phyloP scores from a whole-genome alignment of 139 green algal species.

The Dunaliella primolecta region DNA sequence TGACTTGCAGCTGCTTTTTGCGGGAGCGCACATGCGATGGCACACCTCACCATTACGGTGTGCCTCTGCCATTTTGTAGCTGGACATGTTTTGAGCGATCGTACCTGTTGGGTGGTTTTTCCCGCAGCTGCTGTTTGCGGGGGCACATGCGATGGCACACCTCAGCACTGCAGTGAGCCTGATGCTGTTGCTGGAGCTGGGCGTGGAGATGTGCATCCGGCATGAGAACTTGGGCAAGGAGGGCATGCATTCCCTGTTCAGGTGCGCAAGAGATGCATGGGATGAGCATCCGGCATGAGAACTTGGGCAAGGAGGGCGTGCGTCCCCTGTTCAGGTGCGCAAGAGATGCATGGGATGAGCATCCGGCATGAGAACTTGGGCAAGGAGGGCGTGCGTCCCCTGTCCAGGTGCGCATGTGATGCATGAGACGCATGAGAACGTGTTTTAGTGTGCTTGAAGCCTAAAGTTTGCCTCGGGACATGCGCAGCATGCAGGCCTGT shows the following conservation, averaged over 20 bases:
- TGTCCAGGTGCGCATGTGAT: slow-evolving; percentile 57
- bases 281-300: slow-evolving; percentile 71
- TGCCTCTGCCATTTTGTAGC: no score
- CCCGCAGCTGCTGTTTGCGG: slow-evolving; percentile 53
- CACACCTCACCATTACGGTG: no score
- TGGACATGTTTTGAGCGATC: no score
- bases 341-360: no score
- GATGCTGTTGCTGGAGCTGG: slow-evolving; percentile 83
- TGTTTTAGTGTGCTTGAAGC: no score
- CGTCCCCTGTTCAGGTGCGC: slow-evolving; percentile 60
- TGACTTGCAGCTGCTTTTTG: background rate
- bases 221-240: slow-evolving; percentile 67
- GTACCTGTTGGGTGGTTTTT: no score
- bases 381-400: slow-evolving; percentile 62
- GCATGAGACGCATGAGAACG: slow-evolving; percentile 70
- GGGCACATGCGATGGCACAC: slow-evolving; percentile 59
- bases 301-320: slow-evolving; percentile 62
- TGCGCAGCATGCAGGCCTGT: no score
- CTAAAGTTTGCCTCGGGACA: no score
- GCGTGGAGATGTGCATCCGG: slow-evolving; percentile 72
- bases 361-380: slow-evolving; percentile 70
- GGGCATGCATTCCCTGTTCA: slow-evolving; percentile 69
- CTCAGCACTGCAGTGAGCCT: slow-evolving; percentile 64
- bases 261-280: no score
- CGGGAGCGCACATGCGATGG: no score